Percentiles rank a stretch among this genome's conserved stretches.
Conservation (phyloP, 2,329 filamentous ascomycete species). For the Sporothrix pseudoabietina region DNA sequence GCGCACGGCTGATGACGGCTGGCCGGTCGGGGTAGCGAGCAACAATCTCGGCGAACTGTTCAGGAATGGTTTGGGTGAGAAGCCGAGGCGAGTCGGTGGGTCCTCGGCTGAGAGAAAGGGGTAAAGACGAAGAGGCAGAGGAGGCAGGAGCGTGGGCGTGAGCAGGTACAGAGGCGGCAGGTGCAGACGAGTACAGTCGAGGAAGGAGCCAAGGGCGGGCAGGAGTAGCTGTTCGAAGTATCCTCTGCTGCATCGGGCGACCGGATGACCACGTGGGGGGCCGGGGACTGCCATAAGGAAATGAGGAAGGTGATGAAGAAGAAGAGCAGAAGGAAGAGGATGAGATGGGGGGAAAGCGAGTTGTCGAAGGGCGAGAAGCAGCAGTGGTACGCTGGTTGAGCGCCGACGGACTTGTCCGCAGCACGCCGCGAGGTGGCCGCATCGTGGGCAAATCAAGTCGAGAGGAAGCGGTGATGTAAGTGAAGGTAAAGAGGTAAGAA, state of each 20-base stretch:
- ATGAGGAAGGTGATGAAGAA: conserved; percentile 26
- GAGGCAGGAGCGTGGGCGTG: neutral
- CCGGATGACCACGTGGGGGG: neutral
- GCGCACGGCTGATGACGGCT: conserved; percentile 57
- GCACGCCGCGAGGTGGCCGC: conserved; percentile 4
- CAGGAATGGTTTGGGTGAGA: conserved; percentile 67
- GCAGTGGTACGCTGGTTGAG: neutral
- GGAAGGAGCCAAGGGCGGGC: neutral
- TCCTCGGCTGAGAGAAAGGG: conserved; percentile 26
- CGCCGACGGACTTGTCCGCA: conserved; percentile 2
- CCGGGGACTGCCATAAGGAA: neutral
- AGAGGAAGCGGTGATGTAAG: conserved; percentile 1
- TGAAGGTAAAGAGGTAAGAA: neutral
- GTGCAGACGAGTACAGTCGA: conserved; percentile 12
- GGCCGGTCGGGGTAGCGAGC: conserved; percentile 63
- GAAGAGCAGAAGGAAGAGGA: conserved; percentile 6
- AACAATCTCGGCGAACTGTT: conserved; percentile 71
- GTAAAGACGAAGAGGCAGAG: neutral
- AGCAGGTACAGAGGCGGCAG: neutral
- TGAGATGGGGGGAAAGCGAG: neutral
- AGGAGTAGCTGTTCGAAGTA: neutral
- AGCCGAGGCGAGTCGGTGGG: conserved; percentile 60
- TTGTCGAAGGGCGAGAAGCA: neutral
- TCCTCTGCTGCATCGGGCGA: neutral
- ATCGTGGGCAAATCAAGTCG: neutral